These are phyloP conservation scores for Eucalyptus sp. DNA, from an alignment of 345 rosid species.

Conservation along the genomic window DNA sequence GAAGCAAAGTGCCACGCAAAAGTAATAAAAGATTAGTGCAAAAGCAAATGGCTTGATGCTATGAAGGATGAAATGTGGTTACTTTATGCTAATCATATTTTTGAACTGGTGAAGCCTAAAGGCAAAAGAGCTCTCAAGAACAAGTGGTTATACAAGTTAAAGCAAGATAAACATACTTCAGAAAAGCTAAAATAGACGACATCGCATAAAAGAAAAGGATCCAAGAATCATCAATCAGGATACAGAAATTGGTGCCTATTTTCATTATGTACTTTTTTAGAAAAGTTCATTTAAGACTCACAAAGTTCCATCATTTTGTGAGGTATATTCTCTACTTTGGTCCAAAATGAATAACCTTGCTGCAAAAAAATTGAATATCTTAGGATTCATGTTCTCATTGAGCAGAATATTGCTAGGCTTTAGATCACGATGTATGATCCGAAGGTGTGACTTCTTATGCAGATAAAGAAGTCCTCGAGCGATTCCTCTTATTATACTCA, in stretches of 20 bases:
- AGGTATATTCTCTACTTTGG: neutral
- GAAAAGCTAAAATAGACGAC: too few relatives aligned
- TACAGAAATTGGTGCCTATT: neutral
- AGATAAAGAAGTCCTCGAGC: neutral
- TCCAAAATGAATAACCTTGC: neutral
- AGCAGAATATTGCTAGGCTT: neutral
- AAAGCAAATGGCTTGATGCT: too few relatives aligned
- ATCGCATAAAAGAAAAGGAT: neutral
- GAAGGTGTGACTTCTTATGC: neutral
- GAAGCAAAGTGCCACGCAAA: fast-evolving
- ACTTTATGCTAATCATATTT: too few relatives aligned
- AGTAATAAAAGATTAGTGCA: too few relatives aligned
- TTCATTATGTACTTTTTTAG: neutral
- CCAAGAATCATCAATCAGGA: neutral
- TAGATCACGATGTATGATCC: neutral
- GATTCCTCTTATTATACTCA: neutral
- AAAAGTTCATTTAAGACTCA: neutral
- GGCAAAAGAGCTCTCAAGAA: too few relatives aligned
- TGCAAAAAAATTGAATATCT: neutral
- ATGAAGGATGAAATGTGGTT: too few relatives aligned
- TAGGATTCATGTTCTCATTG: neutral
- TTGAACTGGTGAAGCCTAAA: too few relatives aligned
- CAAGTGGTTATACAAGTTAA: too few relatives aligned
- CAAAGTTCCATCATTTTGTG: neutral
- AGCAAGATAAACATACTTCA: too few relatives aligned